Percentiles rank a stretch among this genome's conserved stretches.
These are phyloP conservation scores for Pichia pseudocactophila DNA, from an alignment of 805 yeast species.

Conservation along the genomic window DNA sequence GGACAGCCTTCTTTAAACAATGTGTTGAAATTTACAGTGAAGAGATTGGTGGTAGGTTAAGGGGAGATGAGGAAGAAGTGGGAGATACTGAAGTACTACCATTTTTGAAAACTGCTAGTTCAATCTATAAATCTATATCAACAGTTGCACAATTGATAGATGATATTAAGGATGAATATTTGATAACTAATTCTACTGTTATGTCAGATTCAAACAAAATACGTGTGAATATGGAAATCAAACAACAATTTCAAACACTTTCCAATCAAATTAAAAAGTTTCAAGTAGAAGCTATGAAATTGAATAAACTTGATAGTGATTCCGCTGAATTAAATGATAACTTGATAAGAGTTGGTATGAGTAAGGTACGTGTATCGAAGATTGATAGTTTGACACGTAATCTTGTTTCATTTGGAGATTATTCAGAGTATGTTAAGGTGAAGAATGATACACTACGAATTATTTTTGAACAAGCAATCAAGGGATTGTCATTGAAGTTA, in stretches of 20 bases:
- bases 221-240: slow-evolving; percentile 10
- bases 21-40: background rate
- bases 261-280: slow-evolving; percentile 20
- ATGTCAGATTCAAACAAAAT: background rate
- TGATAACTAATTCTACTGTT: background rate
- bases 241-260: slow-evolving; percentile 17
- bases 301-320: background rate
- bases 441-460: slow-evolving; percentile 32
- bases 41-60: background rate
- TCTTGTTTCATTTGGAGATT: slow-evolving; percentile 28
- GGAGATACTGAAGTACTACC: background rate
- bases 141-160: slow-evolving; percentile 1
- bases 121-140: background rate
- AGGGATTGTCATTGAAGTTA: slow-evolving; percentile 38
- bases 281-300: slow-evolving; percentile 8
- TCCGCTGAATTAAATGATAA: slow-evolving; percentile 1
- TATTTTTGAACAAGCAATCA: slow-evolving; percentile 41
- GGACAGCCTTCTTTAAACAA: background rate
- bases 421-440: slow-evolving; percentile 28
- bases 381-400: slow-evolving; percentile 15
- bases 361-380: background rate
- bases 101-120: background rate
- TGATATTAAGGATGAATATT: background rate
- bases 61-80: too few relatives aligned
- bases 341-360: slow-evolving; percentile 3